Evolutionary conservation across 169 alveolate genomes (phyloP).

Genomic region (Eimeria maxima): DNA sequence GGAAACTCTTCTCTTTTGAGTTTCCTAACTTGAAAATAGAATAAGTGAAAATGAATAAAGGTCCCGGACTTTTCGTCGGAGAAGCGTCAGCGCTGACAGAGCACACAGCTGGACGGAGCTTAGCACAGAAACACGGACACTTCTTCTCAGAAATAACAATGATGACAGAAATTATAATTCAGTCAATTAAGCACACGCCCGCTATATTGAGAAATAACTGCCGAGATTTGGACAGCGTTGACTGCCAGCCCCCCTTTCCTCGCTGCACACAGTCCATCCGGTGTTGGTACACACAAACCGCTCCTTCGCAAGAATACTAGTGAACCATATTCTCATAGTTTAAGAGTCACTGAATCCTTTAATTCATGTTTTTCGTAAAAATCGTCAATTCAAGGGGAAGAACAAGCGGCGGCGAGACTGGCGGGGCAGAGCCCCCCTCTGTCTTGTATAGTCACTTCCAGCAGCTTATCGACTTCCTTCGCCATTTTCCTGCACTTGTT

Average conservation of each 20-base stretch:
- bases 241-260: slow-evolving; percentile 12
- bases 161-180: too few species aligned
- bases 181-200: background rate
- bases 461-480: background rate
- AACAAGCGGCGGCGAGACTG: background rate
- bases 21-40: background rate
- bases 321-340: background rate
- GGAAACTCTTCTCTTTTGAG: background rate
- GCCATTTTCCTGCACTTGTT: background rate
- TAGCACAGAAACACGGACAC: background rate
- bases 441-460: background rate
- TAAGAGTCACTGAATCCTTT: background rate
- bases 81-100: background rate
- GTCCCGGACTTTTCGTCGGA: background rate
- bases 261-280: background rate
- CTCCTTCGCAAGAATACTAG: background rate
- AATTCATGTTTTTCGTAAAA: background rate
- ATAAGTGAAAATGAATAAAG: background rate
- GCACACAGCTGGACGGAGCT: background rate
- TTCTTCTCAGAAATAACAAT: background rate
- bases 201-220: background rate
- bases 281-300: background rate
- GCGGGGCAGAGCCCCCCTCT: slow-evolving; percentile 44
- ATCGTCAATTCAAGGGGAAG: background rate
- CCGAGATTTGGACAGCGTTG: background rate